A percentile compares a stretch with the other conserved stretches of the same genome.
These are phyloP conservation scores for Diversispora eburnea DNA, from an alignment of 192 early-diverging fungal genomes.

Conservation along the genomic window DNA sequence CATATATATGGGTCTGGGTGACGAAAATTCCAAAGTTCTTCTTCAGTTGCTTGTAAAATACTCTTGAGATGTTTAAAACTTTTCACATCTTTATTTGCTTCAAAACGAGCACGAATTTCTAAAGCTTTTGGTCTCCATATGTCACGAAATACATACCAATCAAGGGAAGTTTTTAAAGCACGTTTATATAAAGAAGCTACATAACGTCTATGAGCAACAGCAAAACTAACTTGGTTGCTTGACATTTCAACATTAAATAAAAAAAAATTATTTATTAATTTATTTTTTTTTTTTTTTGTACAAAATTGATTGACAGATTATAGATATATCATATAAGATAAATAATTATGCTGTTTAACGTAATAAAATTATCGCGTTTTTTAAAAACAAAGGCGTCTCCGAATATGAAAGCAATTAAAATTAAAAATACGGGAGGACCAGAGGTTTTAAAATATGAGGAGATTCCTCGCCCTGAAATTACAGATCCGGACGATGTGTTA, in stretches of 20 bases:
- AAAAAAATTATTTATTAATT: too few species aligned
- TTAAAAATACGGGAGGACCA: slow-evolving; percentile 52
- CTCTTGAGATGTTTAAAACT: slow-evolving; percentile 70
- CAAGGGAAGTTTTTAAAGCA: slow-evolving; percentile 73
- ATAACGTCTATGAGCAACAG: neutral
- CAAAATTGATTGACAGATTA: too few species aligned
- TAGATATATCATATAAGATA: too few species aligned
- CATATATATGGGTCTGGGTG: slow-evolving; percentile 86
- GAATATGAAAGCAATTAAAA: slow-evolving; percentile 46
- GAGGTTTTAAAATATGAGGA: slow-evolving; percentile 53
- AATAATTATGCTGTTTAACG: too few species aligned
- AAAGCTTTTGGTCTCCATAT: slow-evolving; percentile 78
- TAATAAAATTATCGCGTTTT: too few species aligned
- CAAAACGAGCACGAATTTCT: slow-evolving; percentile 81
- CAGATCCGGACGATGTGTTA: slow-evolving; percentile 56
- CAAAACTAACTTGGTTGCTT: neutral
- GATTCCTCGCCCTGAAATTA: slow-evolving; percentile 45
- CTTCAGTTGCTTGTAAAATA: slow-evolving; percentile 68
- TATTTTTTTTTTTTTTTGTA: too few species aligned
- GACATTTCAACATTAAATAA: too few species aligned
- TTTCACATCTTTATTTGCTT: slow-evolving; percentile 68
- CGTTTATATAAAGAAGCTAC: slow-evolving; percentile 65
- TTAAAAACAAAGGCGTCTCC: neutral
- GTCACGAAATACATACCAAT: slow-evolving; percentile 86
- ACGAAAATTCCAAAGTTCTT: slow-evolving; percentile 62